phyloP scores from a whole-genome alignment of 805 yeast genomes.

The Kazachstania taianensis region DNA sequence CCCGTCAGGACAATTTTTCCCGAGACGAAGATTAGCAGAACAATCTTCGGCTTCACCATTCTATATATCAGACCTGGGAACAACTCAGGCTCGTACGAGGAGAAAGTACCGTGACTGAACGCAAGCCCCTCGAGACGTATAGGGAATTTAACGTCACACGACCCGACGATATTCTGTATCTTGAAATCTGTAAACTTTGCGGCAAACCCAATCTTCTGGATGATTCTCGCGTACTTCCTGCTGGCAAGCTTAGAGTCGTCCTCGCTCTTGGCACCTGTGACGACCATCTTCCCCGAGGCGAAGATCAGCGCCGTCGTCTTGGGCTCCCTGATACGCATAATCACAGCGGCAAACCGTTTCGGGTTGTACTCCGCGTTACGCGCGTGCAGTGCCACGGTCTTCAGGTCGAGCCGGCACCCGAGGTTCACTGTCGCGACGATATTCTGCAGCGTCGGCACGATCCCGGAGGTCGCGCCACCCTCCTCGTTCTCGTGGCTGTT shows the following conservation, averaged over 20 bases:
- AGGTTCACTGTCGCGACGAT: conserved; percentile 96
- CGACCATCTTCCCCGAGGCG: conserved; percentile 99
- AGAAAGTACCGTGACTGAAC: conserved; percentile 96
- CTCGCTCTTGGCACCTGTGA: conserved; percentile 97
- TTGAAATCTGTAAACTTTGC: conserved; percentile 97
- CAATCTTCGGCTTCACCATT: conserved; percentile 98
- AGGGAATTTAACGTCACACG: conserved; percentile 97
- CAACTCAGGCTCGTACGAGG: conserved; percentile 94
- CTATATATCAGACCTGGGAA: conserved; percentile 98
- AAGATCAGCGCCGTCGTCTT: conserved; percentile 95
- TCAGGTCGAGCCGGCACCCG: conserved; percentile 90
- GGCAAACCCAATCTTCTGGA: conserved; percentile 93
- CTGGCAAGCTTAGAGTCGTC: conserved; percentile 98
- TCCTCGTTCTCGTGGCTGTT: conserved; percentile 30
- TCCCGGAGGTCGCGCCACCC: conserved; percentile 80
- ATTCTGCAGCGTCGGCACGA: conserved; percentile 87
- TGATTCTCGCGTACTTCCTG: conserved; percentile 94
- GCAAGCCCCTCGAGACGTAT: conserved; percentile 96
- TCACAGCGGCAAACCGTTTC: conserved; percentile 97
- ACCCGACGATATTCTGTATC: conserved; percentile 95
- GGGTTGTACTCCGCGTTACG: conserved; percentile 99
- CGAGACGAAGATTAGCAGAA: conserved; percentile 85
- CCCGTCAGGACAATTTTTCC: conserved; percentile 97
- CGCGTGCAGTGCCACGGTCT: conserved; percentile 95
- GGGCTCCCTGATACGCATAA: conserved; percentile 98